A percentile compares a stretch with the other conserved stretches of the same genome.
Conservation (phyloP, 1,139 yeast species). For the Pneumocystis jirovecii region DNA sequence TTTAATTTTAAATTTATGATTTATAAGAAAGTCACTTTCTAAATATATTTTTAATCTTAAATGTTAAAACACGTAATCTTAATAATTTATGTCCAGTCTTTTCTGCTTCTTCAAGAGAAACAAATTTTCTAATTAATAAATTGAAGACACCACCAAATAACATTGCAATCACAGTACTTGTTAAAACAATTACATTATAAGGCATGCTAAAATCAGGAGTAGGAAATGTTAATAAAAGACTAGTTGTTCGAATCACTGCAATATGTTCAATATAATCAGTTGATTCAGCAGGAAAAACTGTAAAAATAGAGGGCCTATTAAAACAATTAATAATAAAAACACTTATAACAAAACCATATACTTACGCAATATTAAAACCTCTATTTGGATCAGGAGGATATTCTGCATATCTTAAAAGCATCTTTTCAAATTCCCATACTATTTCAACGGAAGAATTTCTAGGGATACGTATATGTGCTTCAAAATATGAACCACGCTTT, state of each 20-base stretch:
- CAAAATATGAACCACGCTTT: slow-evolving; percentile 68
- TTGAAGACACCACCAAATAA: slow-evolving; percentile 82
- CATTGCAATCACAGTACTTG: slow-evolving; percentile 85
- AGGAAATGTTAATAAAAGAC: slow-evolving; percentile 70
- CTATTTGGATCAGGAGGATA: slow-evolving; percentile 99
- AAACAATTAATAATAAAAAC: background rate
- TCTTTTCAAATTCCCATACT: slow-evolving; percentile 72
- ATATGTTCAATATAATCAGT: slow-evolving; percentile 27
- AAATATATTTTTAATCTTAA: background rate
- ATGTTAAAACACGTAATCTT: background rate
- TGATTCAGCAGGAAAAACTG: slow-evolving; percentile 45
- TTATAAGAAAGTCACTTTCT: background rate
- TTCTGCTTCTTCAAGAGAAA: slow-evolving; percentile 66
- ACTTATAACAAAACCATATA: slow-evolving; percentile 10
- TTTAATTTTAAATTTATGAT: background rate
- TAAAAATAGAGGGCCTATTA: slow-evolving; percentile 11
- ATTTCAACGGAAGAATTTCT: slow-evolving; percentile 47
- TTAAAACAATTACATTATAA: slow-evolving; percentile 84
- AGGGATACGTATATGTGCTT: slow-evolving; percentile 50
- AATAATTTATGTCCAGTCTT: background rate
- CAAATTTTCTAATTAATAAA: slow-evolving; percentile 55
- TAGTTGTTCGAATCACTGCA: slow-evolving; percentile 56
- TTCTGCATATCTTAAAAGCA: slow-evolving; percentile 69
- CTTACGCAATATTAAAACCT: slow-evolving; percentile 90
- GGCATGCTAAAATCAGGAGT: slow-evolving; percentile 99